phyloP scores from a whole-genome alignment of 257 asterid species.

The Nicotiana obtusifolia region DNA sequence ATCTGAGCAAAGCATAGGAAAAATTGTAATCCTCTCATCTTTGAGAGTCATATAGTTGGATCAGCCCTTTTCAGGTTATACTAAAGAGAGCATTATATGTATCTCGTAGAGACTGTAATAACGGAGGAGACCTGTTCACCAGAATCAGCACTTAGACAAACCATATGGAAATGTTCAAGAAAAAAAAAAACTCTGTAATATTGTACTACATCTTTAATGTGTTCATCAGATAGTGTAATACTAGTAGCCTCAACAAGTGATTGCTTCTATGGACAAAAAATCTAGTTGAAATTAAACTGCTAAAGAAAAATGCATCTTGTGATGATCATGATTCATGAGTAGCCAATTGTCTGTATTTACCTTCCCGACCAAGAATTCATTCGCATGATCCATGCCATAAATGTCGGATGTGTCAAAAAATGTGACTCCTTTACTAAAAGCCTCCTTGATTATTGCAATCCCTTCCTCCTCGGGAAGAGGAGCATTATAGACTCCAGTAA shows the following conservation, averaged over 20 bases:
- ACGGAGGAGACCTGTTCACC: neutral
- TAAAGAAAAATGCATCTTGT: neutral
- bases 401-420: slow-evolving; percentile 41
- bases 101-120: neutral
- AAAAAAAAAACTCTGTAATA: neutral
- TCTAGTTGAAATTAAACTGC: neutral
- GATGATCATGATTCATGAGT: neutral
- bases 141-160: neutral
- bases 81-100: neutral
- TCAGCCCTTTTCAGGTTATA: neutral
- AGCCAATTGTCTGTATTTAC: slow-evolving; percentile 15
- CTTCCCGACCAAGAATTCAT: slow-evolving; percentile 45
- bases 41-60: neutral
- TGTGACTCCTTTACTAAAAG: slow-evolving; percentile 38
- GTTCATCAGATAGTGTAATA: neutral
- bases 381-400: slow-evolving; percentile 38
- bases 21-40: neutral
- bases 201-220: neutral
- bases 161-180: neutral
- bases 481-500: slow-evolving; percentile 40
- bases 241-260: neutral
- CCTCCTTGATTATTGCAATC: slow-evolving; percentile 42
- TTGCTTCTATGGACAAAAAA: neutral
- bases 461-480: slow-evolving; percentile 48
- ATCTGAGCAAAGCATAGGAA: neutral